phyloP scores from a whole-genome alignment of 106 monocot genomes.

The Dactylorhiza incarnata region DNA sequence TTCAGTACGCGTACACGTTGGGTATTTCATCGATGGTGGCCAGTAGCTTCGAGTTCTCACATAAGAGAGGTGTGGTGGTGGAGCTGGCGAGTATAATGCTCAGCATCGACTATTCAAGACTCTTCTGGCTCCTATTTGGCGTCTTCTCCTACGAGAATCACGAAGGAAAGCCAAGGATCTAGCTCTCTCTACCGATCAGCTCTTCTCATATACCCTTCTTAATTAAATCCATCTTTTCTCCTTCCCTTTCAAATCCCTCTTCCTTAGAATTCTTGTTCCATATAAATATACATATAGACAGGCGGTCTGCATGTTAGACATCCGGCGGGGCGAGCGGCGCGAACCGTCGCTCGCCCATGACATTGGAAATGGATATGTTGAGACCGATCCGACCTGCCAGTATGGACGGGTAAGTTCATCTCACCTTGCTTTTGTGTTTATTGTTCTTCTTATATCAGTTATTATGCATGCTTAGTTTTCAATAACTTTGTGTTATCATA shows the following conservation, averaged over 20 bases:
- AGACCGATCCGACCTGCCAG: constrained; percentile 63
- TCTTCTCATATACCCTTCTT: neutral
- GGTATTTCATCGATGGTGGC: constrained; percentile 31
- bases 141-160: constrained; percentile 85
- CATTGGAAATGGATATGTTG: constrained; percentile 39
- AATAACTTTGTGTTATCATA: no score
- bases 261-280: neutral
- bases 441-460: no score
- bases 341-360: neutral
- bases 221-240: no score
- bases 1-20: neutral
- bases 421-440: neutral
- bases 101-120: constrained; percentile 65
- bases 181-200: constrained; percentile 3
- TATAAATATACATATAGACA: no score
- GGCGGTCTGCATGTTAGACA: no score
- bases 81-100: constrained; percentile 68
- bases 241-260: neutral
- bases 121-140: constrained; percentile 82
- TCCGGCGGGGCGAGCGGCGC: neutral
- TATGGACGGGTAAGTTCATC: constrained; percentile 68
- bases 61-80: constrained; percentile 7
- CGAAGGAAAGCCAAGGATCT: constrained; percentile 78
- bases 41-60: constrained; percentile 40
- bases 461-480: no score